A percentile compares a stretch with the other conserved stretches of the same genome.
These are phyloP conservation scores for Aspergillus kassunensis DNA, from an alignment of 495 filamentous ascomycete species.

Conservation along the genomic window DNA sequence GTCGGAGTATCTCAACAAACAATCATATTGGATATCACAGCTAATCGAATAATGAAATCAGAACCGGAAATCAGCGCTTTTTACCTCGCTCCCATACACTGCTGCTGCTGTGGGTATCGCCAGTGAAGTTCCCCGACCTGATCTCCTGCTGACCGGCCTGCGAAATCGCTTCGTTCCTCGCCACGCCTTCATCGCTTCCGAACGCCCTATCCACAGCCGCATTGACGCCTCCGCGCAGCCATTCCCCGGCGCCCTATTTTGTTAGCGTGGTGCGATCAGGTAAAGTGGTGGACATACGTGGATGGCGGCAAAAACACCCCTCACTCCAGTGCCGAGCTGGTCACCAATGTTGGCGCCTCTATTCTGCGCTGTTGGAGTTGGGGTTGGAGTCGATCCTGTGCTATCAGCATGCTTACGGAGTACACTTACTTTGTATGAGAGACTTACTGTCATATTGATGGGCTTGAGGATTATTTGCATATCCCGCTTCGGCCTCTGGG, in stretches of 20 bases:
- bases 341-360: neutral
- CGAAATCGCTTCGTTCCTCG: slow-evolving; percentile 4
- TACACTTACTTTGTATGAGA: neutral
- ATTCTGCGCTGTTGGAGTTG: neutral
- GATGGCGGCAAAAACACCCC: neutral
- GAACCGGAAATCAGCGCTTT: too few species aligned
- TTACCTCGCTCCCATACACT: too few species aligned
- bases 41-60: too few species aligned
- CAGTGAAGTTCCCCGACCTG: neutral
- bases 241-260: slow-evolving; percentile 7
- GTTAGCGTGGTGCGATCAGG: too few species aligned
- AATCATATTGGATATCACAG: too few species aligned
- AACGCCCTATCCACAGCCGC: slow-evolving; percentile 4
- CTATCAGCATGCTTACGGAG: too few species aligned
- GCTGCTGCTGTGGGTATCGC: too few species aligned
- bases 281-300: too few species aligned
- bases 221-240: slow-evolving; percentile 2
- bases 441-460: neutral
- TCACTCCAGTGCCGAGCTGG: neutral
- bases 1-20: too few species aligned
- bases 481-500: neutral
- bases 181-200: neutral
- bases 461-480: neutral
- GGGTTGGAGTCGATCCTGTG: too few species aligned
- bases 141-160: slow-evolving; percentile 3